Evolutionary conservation across 1,284 basidiomycete species (phyloP).

Genomic region (Marasmius oreades): DNA sequence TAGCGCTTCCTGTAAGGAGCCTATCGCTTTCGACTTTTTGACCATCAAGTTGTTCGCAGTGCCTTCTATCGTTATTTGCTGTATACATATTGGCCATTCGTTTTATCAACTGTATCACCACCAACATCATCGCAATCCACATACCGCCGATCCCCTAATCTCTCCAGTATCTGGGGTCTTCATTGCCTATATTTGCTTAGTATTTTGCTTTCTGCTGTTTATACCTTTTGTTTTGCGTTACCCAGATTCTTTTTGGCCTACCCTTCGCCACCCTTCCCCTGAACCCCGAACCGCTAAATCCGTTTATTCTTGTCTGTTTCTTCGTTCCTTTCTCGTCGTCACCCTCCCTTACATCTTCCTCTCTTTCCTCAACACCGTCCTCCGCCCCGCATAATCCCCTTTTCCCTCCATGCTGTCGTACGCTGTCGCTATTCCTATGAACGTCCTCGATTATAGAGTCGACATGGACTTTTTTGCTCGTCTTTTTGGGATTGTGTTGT

Average conservation of each 20-base stretch:
- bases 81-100: constrained; percentile 28
- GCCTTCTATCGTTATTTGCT: constrained; percentile 35
- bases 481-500: constrained; percentile 3
- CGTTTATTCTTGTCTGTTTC: neutral
- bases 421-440: neutral
- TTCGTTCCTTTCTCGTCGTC: neutral
- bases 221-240: constrained; percentile 20
- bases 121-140: constrained; percentile 11
- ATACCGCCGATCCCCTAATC: constrained; percentile 5
- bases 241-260: constrained; percentile 9
- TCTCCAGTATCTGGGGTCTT: constrained; percentile 6
- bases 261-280: constrained; percentile 9
- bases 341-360: neutral
- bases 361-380: neutral
- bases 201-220: constrained; percentile 11
- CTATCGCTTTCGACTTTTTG: constrained; percentile 55
- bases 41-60: constrained; percentile 12
- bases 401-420: neutral
- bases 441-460: neutral
- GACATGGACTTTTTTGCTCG: neutral
- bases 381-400: neutral
- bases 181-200: constrained; percentile 4
- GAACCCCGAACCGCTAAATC: neutral
- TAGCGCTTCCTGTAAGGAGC: constrained; percentile 16
- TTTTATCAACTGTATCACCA: constrained; percentile 16